Conservation (phyloP, 495 filamentous ascomycete genomes). For the Annulohypoxylon nitens region DNA sequence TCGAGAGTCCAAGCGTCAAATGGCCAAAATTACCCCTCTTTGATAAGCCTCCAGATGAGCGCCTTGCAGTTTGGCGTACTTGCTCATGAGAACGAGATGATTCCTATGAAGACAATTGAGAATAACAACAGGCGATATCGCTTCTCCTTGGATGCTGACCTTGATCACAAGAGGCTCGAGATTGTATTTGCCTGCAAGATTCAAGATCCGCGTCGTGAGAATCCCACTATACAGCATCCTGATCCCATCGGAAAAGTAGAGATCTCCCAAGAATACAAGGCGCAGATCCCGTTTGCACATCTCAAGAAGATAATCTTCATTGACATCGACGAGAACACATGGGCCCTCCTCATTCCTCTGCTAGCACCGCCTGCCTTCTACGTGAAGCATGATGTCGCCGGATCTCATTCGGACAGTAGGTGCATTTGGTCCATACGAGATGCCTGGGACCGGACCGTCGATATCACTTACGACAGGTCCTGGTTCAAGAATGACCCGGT, state of each 20-base stretch:
- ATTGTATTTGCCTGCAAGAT: conserved; percentile 60
- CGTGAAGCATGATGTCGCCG: conserved; percentile 61
- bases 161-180: conserved; percentile 57
- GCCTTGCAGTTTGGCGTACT: conserved; percentile 67
- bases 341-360: conserved; percentile 69
- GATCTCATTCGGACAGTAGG: conserved; percentile 59
- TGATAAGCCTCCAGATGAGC: conserved; percentile 49
- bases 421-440: conserved; percentile 74
- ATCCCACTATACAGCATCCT: conserved; percentile 33
- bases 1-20: conserved; percentile 17
- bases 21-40: conserved; percentile 48
- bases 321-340: conserved; percentile 47
- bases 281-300: conserved; percentile 75
- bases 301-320: conserved; percentile 68
- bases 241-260: conserved; percentile 43
- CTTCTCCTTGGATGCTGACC: conserved; percentile 58
- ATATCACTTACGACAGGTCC: conserved; percentile 68
- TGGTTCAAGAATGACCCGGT: conserved; percentile 59
- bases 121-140: background rate
- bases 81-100: conserved; percentile 52
- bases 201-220: conserved; percentile 51
- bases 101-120: conserved; percentile 65
- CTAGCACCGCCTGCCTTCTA: conserved; percentile 75
- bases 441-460: conserved; percentile 81
- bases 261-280: conserved; percentile 52